phyloP scores from a whole-genome alignment of 352 stramenopile species.

The Phytophthora tubulina region DNA sequence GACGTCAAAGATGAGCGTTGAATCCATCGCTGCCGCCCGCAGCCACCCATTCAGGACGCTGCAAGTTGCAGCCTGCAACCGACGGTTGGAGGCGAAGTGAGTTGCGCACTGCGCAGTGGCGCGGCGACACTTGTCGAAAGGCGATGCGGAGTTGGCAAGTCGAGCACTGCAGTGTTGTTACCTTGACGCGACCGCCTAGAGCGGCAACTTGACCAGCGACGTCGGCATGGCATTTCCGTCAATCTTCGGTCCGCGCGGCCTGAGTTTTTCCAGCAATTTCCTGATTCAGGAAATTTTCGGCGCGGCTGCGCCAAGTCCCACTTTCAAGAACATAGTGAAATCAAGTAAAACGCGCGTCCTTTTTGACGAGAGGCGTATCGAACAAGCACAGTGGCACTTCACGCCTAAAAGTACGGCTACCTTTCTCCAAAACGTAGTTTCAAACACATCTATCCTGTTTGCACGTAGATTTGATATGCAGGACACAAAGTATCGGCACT shows the following conservation, averaged over 20 bases:
- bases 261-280: conserved; percentile 31
- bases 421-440: neutral
- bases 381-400: conserved; percentile 24
- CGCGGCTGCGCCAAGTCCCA: conserved; percentile 30
- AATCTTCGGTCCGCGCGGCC: neutral
- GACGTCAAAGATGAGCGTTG: conserved; percentile 35
- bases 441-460: neutral
- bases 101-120: neutral
- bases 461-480: neutral
- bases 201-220: neutral
- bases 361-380: conserved; percentile 26
- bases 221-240: conserved; percentile 6
- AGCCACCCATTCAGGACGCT: conserved; percentile 6
- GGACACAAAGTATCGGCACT: conserved; percentile 2
- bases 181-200: neutral
- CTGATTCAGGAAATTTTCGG: conserved; percentile 38
- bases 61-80: neutral
- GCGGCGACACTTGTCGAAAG: too few species aligned
- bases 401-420: conserved; percentile 8
- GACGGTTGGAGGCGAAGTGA: neutral
- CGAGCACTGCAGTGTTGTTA: neutral
- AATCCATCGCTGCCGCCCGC: conserved; percentile 14
- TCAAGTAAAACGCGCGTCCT: conserved; percentile 17
- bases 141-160: neutral
- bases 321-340: conserved; percentile 34